Evolutionary conservation across 2,329 filamentous ascomycete species (phyloP), one percentile per base, ranked within the genome.

Genomic region (Neofusicoccum sp.): DNA sequence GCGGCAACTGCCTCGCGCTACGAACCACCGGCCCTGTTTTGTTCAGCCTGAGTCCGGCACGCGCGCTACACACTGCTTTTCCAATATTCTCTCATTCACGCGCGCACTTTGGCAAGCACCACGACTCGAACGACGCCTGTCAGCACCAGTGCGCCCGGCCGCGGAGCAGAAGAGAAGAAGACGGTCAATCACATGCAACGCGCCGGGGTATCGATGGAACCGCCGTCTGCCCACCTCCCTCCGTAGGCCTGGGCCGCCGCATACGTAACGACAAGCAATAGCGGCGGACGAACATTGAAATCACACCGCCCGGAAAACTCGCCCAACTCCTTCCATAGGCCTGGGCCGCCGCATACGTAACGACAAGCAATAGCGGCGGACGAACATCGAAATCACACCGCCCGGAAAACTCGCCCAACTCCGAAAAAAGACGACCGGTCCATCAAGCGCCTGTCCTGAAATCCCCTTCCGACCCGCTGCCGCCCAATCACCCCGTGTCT

Each of bases 321-420:
- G 30, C 51, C 51, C 49, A 54, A 34, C 49, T 54, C 24, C 36
- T 6, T 6, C 51, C 51, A 8, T 28, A 4, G 6, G 11, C 3
- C 51, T 20, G 51, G 51, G n/a, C 20, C 38, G 36, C 14, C 49
- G 36, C 49, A 54, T 28, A 54, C 49, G 36, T 26, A 54, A 54
- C 26, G 26, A 24, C 26, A 12, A 41, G 28, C 51, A 33, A 33
- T 6, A 43, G 5, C 26, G n/a, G 34, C 14, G 31, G 7, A 20
- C 12, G 41, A 31, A 40, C 12, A 30, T 14, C 3, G 12, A 51
- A 33, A n/a, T 48, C 30, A 20, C 45, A 16, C 8, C 9, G 28
- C 1, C 40, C 30, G 14, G 34, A 48, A 48, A 16, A 33, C 6
- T 14, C 28, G 3, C 4, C 28, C 28, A 33, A 31, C 26, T 14